Conservation (phyloP, 345 rosid species). For the Viola odorata region DNA sequence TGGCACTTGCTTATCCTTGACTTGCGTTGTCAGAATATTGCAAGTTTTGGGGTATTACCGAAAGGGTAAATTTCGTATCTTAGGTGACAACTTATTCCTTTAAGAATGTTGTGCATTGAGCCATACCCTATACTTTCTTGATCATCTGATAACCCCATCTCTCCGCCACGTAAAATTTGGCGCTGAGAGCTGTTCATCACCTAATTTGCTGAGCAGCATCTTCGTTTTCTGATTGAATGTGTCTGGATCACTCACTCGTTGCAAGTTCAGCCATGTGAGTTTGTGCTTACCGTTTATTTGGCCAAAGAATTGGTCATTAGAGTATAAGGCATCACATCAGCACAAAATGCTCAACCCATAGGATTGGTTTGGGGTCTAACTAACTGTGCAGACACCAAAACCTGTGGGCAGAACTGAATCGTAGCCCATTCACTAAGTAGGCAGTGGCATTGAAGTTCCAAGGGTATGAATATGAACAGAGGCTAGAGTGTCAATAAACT, state of each 20-base stretch:
- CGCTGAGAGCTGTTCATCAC: conserved; percentile 10
- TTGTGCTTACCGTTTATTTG: conserved; percentile 30
- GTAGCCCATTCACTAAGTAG: too few relatives aligned
- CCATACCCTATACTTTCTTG: conserved; percentile 32
- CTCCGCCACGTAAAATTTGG: conserved; percentile 27
- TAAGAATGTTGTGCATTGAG: conserved; percentile 33
- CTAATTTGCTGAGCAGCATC: conserved; percentile 24
- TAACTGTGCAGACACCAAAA: conserved; percentile 20
- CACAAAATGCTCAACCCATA: conserved; percentile 37
- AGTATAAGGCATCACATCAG: conserved; percentile 36
- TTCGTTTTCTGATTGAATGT: conserved; percentile 27
- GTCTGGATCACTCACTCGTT: conserved; percentile 16
- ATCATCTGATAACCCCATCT: conserved; percentile 14
- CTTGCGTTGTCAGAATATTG: too few relatives aligned
- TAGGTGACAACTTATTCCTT: conserved; percentile 28
- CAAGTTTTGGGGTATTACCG: conserved; percentile 20
- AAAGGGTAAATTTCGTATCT: conserved; percentile 48
- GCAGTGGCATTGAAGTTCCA: conserved; percentile 23
- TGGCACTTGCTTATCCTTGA: too few relatives aligned
- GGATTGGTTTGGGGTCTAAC: conserved; percentile 16
- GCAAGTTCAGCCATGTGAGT: conserved; percentile 34
- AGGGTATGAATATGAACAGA: conserved; percentile 33
- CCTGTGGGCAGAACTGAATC: conserved; percentile 21
- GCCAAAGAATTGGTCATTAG: conserved; percentile 31
- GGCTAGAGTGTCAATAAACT: too few relatives aligned